A percentile compares a stretch with the other conserved stretches of the same genome.
Evolutionary conservation across 768 basidiomycete genomes (phyloP).

Genomic region (Lactarius tabidus): DNA sequence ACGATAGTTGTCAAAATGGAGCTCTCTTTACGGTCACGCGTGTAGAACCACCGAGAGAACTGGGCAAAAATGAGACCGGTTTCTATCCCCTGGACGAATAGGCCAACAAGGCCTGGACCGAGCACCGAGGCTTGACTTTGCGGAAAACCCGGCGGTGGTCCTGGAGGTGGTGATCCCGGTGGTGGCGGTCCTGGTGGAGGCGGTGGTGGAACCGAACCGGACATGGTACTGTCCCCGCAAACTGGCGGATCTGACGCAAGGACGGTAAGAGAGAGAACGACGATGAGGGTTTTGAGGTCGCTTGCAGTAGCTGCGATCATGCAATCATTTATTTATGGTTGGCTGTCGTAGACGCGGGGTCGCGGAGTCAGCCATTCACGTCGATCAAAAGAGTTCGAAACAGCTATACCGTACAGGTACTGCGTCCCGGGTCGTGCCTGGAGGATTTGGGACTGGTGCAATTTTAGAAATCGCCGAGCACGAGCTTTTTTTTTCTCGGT

Average conservation of each 20-base stretch:
- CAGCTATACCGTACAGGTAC: neutral
- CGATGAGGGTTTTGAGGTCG: neutral
- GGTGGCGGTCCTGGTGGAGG: neutral
- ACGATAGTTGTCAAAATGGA: neutral
- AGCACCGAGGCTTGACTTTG: neutral
- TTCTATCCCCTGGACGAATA: conserved; percentile 6
- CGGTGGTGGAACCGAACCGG: neutral
- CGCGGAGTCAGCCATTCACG: neutral
- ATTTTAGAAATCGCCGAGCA: neutral
- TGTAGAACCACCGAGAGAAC: conserved; percentile 10
- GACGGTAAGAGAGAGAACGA: neutral
- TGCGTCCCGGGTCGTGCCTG: neutral
- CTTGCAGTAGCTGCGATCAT: neutral
- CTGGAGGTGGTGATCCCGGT: neutral
- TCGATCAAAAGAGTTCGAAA: neutral
- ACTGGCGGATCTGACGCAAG: neutral
- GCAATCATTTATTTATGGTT: neutral
- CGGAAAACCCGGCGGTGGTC: neutral
- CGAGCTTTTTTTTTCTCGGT: neutral
- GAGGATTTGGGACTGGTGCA: neutral
- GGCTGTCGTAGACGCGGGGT: neutral
- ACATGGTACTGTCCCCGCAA: neutral
- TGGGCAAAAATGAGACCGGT: conserved; percentile 10
- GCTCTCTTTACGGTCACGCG: neutral
- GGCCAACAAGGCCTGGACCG: conserved; percentile 4